Conservation (phyloP, 2,329 filamentous ascomycete species). For the Westerdykella sp. region DNA sequence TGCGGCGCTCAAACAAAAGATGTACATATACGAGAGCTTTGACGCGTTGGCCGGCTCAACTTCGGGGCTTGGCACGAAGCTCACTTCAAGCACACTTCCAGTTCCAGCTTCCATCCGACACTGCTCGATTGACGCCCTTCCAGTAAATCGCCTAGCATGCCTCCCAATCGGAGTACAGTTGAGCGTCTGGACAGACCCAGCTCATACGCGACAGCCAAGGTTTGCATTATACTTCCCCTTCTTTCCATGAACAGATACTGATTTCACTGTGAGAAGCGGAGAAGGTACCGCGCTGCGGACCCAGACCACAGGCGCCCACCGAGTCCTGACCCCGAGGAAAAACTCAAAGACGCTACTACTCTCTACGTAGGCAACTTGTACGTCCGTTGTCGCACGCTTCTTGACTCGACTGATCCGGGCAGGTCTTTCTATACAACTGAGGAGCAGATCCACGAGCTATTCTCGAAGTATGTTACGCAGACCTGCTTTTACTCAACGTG, state of each 20-base stretch:
- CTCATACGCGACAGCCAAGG: conserved; percentile 82
- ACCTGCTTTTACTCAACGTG: neutral
- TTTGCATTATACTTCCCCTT: conserved; percentile 39
- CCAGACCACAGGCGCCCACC: conserved; percentile 51
- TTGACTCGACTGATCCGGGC: conserved; percentile 9
- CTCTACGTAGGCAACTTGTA: conserved; percentile 97
- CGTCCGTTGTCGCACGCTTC: neutral
- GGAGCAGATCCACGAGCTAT: conserved; percentile 96
- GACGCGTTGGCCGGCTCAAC: conserved; percentile 7
- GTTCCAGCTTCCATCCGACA: too few species aligned
- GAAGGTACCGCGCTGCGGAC: conserved; percentile 57
- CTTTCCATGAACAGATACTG: conserved; percentile 6
- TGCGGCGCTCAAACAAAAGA: neutral
- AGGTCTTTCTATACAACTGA: conserved; percentile 98
- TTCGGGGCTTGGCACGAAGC: conserved; percentile 2
- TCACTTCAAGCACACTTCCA: neutral
- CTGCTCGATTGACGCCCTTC: neutral
- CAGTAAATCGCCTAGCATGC: conserved; percentile 14
- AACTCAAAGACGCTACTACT: conserved; percentile 79
- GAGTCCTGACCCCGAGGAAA: conserved; percentile 62
- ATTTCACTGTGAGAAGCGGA: conserved; percentile 57
- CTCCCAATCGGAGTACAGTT: conserved; percentile 55
- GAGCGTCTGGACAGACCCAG: conserved; percentile 91
- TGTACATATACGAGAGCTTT: neutral
- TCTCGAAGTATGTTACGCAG: conserved; percentile 60